Conservation (phyloP, 805 yeast species). For the Candida orba region DNA sequence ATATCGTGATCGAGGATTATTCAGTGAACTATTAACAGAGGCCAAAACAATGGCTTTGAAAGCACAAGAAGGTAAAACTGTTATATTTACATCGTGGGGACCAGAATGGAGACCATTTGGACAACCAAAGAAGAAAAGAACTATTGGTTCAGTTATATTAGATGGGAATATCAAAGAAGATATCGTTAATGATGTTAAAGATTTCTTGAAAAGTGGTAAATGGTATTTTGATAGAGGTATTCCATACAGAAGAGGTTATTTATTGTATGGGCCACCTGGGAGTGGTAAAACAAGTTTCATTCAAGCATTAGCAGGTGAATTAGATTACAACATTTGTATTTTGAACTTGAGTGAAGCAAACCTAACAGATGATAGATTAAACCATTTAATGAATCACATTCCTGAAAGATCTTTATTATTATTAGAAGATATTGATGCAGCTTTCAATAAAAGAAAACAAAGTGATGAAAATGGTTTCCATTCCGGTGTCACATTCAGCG, state of each 20-base stretch:
- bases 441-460: constrained; percentile 78
- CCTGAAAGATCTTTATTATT: constrained; percentile 83
- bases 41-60: constrained; percentile 80
- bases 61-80: constrained; percentile 88
- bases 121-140: constrained; percentile 82
- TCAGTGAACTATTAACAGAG: constrained; percentile 66
- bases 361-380: constrained; percentile 88
- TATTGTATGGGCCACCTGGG: constrained; percentile 96
- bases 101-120: constrained; percentile 99
- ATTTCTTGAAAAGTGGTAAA: constrained; percentile 68
- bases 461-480: constrained; percentile 67
- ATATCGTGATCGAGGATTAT: constrained; percentile 68
- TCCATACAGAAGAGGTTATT: constrained; percentile 92
- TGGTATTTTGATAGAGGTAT: constrained; percentile 98
- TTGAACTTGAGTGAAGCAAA: constrained; percentile 86
- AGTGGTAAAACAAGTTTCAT: constrained; percentile 94
- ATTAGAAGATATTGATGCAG: constrained; percentile 93
- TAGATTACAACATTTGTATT: constrained; percentile 93
- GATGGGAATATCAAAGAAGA: constrained; percentile 66
- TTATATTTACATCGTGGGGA: constrained; percentile 90
- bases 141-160: constrained; percentile 77
- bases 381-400: constrained; percentile 92
- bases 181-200: constrained; percentile 66
- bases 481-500: constrained; percentile 93
- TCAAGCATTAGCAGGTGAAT: constrained; percentile 93